These are phyloP conservation scores for Mycena polygramma DNA, from an alignment of 768 basidiomycete species.

Conservation along the genomic window DNA sequence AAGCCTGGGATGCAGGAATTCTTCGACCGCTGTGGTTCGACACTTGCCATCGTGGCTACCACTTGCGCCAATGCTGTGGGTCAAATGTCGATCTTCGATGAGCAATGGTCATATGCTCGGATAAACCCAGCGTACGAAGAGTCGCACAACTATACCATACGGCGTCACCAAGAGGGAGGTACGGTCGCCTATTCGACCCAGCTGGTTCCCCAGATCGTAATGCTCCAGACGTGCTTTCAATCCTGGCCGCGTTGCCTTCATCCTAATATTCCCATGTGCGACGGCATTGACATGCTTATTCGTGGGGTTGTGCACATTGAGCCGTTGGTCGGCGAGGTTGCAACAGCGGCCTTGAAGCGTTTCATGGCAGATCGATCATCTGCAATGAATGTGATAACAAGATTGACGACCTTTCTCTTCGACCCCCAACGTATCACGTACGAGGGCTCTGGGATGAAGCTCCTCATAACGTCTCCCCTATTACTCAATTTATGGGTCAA, in stretches of 20 bases:
- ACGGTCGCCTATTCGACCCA: constrained; percentile 75
- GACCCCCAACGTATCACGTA: constrained; percentile 72
- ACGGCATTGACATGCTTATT: constrained; percentile 83
- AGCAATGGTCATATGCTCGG: constrained; percentile 80
- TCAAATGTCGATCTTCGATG: constrained; percentile 86
- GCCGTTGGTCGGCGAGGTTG: constrained; percentile 76
- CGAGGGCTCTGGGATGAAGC: constrained; percentile 72
- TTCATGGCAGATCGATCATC: constrained; percentile 74
- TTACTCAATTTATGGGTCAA: constrained; percentile 81
- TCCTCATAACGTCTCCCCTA: constrained; percentile 76
- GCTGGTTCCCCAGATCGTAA: constrained; percentile 71
- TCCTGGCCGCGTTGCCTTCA: constrained; percentile 88
- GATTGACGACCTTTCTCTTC: constrained; percentile 81
- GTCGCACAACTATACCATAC: constrained; percentile 72
- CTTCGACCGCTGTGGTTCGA: constrained; percentile 71
- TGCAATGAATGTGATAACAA: constrained; percentile 69
- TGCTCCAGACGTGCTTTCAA: constrained; percentile 84
- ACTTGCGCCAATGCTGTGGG: constrained; percentile 76
- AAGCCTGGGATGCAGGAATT: constrained; percentile 82
- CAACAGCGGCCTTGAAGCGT: constrained; percentile 76
- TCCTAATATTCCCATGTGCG: constrained; percentile 63
- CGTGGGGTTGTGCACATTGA: constrained; percentile 90
- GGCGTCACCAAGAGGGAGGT: constrained; percentile 74
- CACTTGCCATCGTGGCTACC: constrained; percentile 68
- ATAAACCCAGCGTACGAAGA: constrained; percentile 76